Conservation (phyloP, 352 stramenopile genomes). For the Halophytophthora batemanensis region DNA sequence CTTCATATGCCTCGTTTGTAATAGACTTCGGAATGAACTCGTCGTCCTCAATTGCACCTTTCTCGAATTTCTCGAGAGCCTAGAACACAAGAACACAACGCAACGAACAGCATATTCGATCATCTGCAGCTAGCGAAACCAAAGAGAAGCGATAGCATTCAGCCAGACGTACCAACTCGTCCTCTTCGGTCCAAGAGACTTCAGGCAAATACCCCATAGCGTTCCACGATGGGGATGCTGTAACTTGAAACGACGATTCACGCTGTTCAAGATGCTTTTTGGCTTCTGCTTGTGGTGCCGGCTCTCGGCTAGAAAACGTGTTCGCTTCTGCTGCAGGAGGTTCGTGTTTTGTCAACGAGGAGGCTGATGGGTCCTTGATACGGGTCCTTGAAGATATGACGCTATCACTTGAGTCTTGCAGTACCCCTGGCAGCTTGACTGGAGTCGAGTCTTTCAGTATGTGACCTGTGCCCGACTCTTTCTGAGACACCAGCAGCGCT, state of each 20-base stretch:
- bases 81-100: constrained; percentile 2
- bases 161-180: constrained; percentile 36
- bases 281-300: not conserved
- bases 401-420: too few relatives aligned
- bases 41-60: constrained; percentile 5
- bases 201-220: constrained; percentile 22
- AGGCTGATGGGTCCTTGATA: too few relatives aligned
- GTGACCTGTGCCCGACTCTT: too few relatives aligned
- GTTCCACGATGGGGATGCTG: constrained; percentile 9
- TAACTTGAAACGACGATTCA: constrained; percentile 2
- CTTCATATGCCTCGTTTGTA: constrained; percentile 1
- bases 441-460: too few relatives aligned
- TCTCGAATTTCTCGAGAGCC: constrained; percentile 34
- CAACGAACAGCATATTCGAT: not conserved
- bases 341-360: too few relatives aligned
- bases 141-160: not conserved
- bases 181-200: constrained; percentile 54
- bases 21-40: not conserved
- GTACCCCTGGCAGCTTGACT: too few relatives aligned
- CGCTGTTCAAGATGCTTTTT: constrained; percentile 1
- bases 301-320: too few relatives aligned
- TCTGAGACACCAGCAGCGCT: too few relatives aligned
- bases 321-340: too few relatives aligned
- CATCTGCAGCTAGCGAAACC: not conserved
- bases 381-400: too few relatives aligned